Evolutionary conservation across 1,284 basidiomycete genomes (phyloP), one percentile per base, ranked within the genome.

Genomic region (Trichosporon sp.): DNA sequence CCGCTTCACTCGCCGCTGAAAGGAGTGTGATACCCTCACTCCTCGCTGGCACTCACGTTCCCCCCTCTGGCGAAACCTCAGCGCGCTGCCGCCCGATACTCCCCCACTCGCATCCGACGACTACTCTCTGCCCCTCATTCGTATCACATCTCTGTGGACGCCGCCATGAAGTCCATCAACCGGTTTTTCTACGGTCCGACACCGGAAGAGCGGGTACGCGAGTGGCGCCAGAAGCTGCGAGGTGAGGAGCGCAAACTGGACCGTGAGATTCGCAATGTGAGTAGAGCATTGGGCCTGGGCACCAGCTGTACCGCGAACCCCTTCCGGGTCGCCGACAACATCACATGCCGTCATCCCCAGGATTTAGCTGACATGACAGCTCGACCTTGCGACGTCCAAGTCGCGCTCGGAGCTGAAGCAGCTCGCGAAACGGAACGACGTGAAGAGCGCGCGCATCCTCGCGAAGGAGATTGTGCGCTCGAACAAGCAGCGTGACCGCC

Each of bases 401-500:
- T 94, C 91, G 7, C 89, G 91, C 58, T 85, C 86, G 72, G 88
- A 90, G 56, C 90, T 98, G 67, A 98, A 97, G 84, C 90, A 92
- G 77, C 87, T 98, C 23, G 97, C 95, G 12, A 87, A 87, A 73
- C 95, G 95, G 80, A 93, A 94, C 47, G 96, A 99, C 80, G 87
- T 91, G 65, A 96, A 95, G 85, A 94, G 91, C 70, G 95, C 96
- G 1, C 89, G 91, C 67, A 91, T 98, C 77, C 86, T 99, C 38
- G 95, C 96, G 0, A 89, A 87, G 72, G 97, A 99, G 82, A 90
- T 99, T n/a, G 95, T 99, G 9, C 86, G 95, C 73, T 94, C 92
- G 74, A 89, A 92, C 78, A 97, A 95, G 83, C 97, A 99, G 86
- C 93, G 95, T 82, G 92, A 97, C 80, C 86, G 94, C 56, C 84